Evolutionary conservation across 1,284 basidiomycete species (phyloP).

Genomic region (Volvariella volvacea): DNA sequence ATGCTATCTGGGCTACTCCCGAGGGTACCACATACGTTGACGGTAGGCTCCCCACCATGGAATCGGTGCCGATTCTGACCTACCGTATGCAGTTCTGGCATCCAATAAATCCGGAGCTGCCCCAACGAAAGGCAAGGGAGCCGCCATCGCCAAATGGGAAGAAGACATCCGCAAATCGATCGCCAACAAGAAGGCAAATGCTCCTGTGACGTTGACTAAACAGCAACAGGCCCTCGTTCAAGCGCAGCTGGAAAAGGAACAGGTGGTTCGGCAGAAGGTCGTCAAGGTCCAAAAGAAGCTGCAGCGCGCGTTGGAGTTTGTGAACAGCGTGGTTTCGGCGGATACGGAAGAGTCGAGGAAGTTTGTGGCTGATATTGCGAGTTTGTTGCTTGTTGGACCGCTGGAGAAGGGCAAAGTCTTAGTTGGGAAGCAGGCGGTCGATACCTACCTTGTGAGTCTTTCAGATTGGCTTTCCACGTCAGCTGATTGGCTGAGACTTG

Average conservation of each 20-base stretch:
- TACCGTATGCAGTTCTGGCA: slow-evolving; percentile 48
- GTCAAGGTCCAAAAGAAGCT: slow-evolving; percentile 45
- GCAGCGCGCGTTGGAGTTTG: slow-evolving; percentile 61
- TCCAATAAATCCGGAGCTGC: slow-evolving; percentile 47
- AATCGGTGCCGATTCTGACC: neutral
- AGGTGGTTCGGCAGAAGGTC: slow-evolving; percentile 57
- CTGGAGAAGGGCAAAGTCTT: slow-evolving; percentile 48
- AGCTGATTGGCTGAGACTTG: slow-evolving; percentile 1
- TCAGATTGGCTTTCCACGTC: slow-evolving; percentile 5
- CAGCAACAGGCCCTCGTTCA: slow-evolving; percentile 77
- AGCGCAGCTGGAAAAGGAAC: slow-evolving; percentile 77
- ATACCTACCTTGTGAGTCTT: slow-evolving; percentile 68
- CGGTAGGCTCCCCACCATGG: slow-evolving; percentile 38
- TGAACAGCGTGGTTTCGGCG: slow-evolving; percentile 58
- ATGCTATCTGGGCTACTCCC: slow-evolving; percentile 82
- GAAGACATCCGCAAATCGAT: slow-evolving; percentile 83
- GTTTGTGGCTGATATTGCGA: slow-evolving; percentile 52
- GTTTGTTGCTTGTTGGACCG: slow-evolving; percentile 60
- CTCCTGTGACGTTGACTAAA: slow-evolving; percentile 61
- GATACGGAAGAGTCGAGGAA: slow-evolving; percentile 49
- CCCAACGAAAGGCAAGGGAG: slow-evolving; percentile 75
- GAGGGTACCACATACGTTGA: slow-evolving; percentile 76
- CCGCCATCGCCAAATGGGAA: slow-evolving; percentile 90
- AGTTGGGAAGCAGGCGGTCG: slow-evolving; percentile 57
- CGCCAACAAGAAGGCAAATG: slow-evolving; percentile 62